These are phyloP conservation scores for Trametes punicea DNA, from an alignment of 768 basidiomycete species.

Conservation along the genomic window DNA sequence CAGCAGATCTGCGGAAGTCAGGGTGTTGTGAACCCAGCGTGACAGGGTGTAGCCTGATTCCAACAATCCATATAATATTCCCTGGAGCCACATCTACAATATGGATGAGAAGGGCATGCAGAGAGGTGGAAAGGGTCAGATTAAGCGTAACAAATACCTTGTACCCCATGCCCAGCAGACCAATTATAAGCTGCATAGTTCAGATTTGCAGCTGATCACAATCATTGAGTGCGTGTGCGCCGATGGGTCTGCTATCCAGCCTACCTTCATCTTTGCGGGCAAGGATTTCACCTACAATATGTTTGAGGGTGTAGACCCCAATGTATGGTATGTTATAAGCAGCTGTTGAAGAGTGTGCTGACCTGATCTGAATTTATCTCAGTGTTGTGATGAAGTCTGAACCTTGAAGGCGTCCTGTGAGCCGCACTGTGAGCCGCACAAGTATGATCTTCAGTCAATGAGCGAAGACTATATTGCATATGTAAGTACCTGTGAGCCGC, in stretches of 20 bases:
- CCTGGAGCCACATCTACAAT: conserved; percentile 23
- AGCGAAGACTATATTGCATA: too few relatives aligned
- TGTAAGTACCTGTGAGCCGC: too few relatives aligned
- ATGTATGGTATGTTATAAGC: conserved; percentile 13
- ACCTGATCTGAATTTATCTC: too few relatives aligned
- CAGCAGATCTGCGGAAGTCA: too few relatives aligned
- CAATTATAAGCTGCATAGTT: conserved; percentile 27
- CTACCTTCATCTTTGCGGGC: conserved; percentile 40
- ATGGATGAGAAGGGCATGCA: conserved; percentile 30
- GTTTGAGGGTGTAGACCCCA: conserved; percentile 26
- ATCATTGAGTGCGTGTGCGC: conserved; percentile 44
- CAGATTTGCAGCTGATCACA: conserved; percentile 43
- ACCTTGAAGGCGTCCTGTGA: too few relatives aligned
- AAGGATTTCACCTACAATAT: conserved; percentile 25
- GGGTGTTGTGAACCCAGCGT: too few relatives aligned
- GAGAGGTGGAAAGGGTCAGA: conserved; percentile 8
- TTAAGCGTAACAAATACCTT: conserved; percentile 11
- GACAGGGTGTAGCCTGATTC: too few relatives aligned
- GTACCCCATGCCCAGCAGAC: conserved; percentile 20
- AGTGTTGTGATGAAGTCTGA: too few relatives aligned
- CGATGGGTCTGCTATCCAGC: conserved; percentile 34
- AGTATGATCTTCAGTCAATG: too few relatives aligned
- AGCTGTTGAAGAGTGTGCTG: not conserved
- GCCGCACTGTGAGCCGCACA: too few relatives aligned
- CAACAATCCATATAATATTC: not conserved